Evolutionary conservation across 176 grass and related monocot species (phyloP), one percentile per base, ranked within the genome.

Genomic region (Olyra latifolia): DNA sequence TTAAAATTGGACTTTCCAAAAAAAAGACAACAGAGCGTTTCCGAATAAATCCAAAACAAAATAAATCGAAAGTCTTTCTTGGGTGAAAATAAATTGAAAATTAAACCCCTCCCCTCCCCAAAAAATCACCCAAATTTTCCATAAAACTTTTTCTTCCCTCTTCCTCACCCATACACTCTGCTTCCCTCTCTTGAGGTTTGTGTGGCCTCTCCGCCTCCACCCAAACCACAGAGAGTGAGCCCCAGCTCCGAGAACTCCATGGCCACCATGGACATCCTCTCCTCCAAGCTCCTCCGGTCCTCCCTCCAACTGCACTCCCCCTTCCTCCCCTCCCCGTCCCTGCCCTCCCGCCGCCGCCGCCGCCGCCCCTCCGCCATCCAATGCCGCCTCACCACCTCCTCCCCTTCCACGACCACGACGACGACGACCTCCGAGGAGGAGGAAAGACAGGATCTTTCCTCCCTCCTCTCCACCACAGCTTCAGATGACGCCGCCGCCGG

Each of bases 191-290:
- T 35, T 53, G 28, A n/a, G 52, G 27, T 63, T 19, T 53, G 40
- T 76, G 87, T 85, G 82, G 82, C 77, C 43, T 62, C 87, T 76
- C 70, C 23, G 45, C 46, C 82, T 85, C 82, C 81, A 84, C 69
- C 62, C 82, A 62, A 44, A 50, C 74, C 48, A 47, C 53, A 28
- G 44, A 50, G 58, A 49, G 50, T 3, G 77, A 79, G 55, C 38
- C 66, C 69, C 27, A 10, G 42, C 39, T 43, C 76, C 39, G 38
- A 40, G 49, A 47, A 25, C 47, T 84, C 80, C 59, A 76, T 81
- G 77, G 82, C 82, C 40, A 75, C 81, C 77, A 92, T 93, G 91
- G 91, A 90, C 63, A 53, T 94, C 63, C 71, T 94, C 72, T 87
- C 83, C 66, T 62, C 72, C 83, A 94, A 91, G 83, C 86, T 91